These are phyloP conservation scores for Mycena sanguinolenta DNA, from an alignment of 768 basidiomycete species.

Conservation along the genomic window DNA sequence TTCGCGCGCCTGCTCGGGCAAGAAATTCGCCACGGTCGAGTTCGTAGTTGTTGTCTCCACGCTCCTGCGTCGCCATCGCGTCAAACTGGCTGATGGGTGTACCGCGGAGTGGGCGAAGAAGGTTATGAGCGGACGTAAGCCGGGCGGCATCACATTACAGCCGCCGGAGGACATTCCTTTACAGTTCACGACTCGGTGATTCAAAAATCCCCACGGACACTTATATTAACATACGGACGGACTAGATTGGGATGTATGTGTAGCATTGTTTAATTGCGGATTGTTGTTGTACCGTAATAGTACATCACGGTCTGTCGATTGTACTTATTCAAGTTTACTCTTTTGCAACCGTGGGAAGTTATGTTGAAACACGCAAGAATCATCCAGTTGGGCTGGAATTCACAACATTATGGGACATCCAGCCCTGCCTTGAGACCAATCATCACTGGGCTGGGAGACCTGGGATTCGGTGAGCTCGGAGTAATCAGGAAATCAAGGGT, in stretches of 20 bases:
- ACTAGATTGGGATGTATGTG: background rate
- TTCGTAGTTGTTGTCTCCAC: slow-evolving; percentile 25
- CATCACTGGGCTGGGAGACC: no score
- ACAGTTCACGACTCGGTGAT: slow-evolving; percentile 11
- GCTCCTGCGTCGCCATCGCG: slow-evolving; percentile 11
- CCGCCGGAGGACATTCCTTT: slow-evolving; percentile 24
- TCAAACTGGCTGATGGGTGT: slow-evolving; percentile 21
- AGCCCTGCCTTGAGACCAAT: no score
- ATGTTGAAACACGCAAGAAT: no score
- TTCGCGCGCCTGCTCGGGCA: slow-evolving; percentile 31
- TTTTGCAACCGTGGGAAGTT: no score
- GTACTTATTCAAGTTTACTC: no score
- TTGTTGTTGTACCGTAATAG: no score
- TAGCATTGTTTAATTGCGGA: no score
- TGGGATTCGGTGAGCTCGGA: no score
- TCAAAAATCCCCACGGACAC: background rate
- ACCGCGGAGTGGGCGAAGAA: slow-evolving; percentile 6
- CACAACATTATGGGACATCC: no score
- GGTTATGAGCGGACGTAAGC: slow-evolving; percentile 22
- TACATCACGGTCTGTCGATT: no score
- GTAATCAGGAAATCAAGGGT: no score
- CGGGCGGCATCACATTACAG: slow-evolving; percentile 26
- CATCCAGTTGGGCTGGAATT: no score
- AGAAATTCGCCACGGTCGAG: slow-evolving; percentile 31
- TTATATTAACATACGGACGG: background rate